A percentile compares a stretch with the other conserved stretches of the same genome.
These are phyloP conservation scores for Phytophthora nicotianae DNA, from an alignment of 352 stramenopile species.

Conservation along the genomic window DNA sequence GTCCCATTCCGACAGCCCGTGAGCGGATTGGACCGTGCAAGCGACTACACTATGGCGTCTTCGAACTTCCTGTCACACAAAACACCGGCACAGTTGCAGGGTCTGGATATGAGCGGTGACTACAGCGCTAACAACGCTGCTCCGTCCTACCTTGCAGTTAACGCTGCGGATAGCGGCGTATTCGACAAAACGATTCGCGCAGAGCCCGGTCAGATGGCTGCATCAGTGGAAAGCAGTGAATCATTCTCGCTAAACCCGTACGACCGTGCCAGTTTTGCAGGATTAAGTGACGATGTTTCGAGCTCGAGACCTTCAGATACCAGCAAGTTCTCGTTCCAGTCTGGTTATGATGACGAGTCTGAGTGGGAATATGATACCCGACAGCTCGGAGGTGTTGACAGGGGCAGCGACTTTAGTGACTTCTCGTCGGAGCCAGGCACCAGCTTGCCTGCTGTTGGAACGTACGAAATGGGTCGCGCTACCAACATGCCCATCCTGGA, in stretches of 20 bases:
- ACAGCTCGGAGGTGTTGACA: slow-evolving; percentile 33
- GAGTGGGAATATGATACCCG: slow-evolving; percentile 78
- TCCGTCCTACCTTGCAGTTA: slow-evolving; percentile 42
- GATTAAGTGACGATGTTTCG: slow-evolving; percentile 55
- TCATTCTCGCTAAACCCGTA: slow-evolving; percentile 82
- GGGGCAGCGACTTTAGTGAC: slow-evolving; percentile 37
- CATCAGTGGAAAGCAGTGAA: slow-evolving; percentile 40
- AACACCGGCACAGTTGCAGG: slow-evolving; percentile 43
- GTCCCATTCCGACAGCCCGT: slow-evolving; percentile 76
- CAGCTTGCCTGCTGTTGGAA: slow-evolving; percentile 43
- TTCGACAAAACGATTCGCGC: slow-evolving; percentile 39
- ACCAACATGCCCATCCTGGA: slow-evolving; percentile 67
- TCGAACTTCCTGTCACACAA: slow-evolving; percentile 77
- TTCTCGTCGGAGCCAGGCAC: slow-evolving; percentile 44
- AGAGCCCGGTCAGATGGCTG: slow-evolving; percentile 18
- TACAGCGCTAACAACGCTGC: slow-evolving; percentile 47
- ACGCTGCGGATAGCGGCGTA: slow-evolving; percentile 31
- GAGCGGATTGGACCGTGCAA: slow-evolving; percentile 41
- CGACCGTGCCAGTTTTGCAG: slow-evolving; percentile 70
- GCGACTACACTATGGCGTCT: slow-evolving; percentile 64
- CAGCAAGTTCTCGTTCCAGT: slow-evolving; percentile 81
- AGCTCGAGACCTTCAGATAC: slow-evolving; percentile 59
- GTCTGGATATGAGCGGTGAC: slow-evolving; percentile 35
- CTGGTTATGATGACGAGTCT: slow-evolving; percentile 69
- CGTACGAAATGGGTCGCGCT: slow-evolving; percentile 52